Evolutionary conservation across 768 basidiomycete genomes (phyloP), one percentile per base, ranked within the genome.

Genomic region (Dentipellis fragilis): DNA sequence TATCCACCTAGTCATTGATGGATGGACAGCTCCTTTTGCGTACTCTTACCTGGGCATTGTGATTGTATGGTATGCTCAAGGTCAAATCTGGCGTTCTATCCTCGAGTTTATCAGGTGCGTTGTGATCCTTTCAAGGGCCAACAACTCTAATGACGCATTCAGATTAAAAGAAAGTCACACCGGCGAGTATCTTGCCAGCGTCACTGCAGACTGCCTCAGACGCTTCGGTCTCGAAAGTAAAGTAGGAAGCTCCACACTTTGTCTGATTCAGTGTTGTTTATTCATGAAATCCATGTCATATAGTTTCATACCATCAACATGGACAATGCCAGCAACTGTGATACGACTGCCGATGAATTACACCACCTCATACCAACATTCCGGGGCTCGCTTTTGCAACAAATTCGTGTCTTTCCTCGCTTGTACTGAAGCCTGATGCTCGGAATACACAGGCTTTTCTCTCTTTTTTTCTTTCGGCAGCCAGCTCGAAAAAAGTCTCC

Each of bases 241-340:
- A 54, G 68, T 71, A 39, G 10, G 2, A 4, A 39, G 10, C 11
- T 39, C 38, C n/a, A n/a, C n/a, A n/a, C 38, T 39, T 39, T n/a
- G 11, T 39, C 11, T 39, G 10, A 39, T 39, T n/a, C n/a, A n/a
- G 10, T 48, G 58, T 58, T 49, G 23, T 52, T 12, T 22, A 23
- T 46, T 49, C 12, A 47, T 51, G 16, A 34, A 39, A 10, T 39
- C 11, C 38, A 39, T 36, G 54, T 54, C 54, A n/a, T n/a, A n/a
- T n/a, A 70, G 69, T 55, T 72, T 17, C 65, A 64, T 22, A 61
- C 61, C 8, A 21, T 68, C 2, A 62, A 59, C 36, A 69, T 70
- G 68, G 69, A 69, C 57, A 70, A 71, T 60, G 67, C 69, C 10
- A 54, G 59, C 3, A 72, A 71, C 52, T 68, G 66, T 48, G 60